Evolutionary conservation across 768 basidiomycete species (phyloP).

Genomic region (Boletus eberwhitei): DNA sequence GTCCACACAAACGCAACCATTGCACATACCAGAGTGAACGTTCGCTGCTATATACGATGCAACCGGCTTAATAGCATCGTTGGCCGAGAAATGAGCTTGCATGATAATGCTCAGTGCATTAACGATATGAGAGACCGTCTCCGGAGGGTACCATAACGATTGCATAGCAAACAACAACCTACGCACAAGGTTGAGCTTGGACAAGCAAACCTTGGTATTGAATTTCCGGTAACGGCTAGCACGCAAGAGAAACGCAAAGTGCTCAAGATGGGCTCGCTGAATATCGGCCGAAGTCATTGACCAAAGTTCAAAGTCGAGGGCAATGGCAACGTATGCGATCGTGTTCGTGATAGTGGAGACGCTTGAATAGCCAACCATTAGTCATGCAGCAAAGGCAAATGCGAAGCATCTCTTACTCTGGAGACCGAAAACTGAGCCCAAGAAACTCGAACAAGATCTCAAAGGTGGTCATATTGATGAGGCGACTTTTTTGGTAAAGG

Average conservation of each 20-base stretch:
- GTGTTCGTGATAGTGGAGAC: conserved; percentile 80
- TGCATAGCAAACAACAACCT: conserved; percentile 81
- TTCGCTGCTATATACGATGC: conserved; percentile 84
- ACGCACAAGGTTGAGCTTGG: conserved; percentile 67
- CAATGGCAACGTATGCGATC: conserved; percentile 77
- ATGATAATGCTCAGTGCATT: conserved; percentile 61
- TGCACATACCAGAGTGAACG: conserved; percentile 57
- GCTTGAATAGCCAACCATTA: conserved; percentile 37
- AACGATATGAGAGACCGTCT: conserved; percentile 45
- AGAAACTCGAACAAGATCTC: conserved; percentile 84
- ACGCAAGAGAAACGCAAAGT: conserved; percentile 72
- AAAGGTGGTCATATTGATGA: conserved; percentile 79
- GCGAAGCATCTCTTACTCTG: conserved; percentile 54
- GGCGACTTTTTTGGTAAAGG: conserved; percentile 62
- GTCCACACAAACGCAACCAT: background rate
- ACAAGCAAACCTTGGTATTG: conserved; percentile 71
- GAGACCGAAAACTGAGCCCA: conserved; percentile 77
- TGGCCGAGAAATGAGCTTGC: conserved; percentile 64
- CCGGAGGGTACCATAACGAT: conserved; percentile 67
- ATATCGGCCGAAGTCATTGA: conserved; percentile 65
- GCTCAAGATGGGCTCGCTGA: conserved; percentile 75
- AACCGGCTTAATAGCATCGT: conserved; percentile 79
- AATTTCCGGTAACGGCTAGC: conserved; percentile 73
- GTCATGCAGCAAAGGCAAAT: background rate
- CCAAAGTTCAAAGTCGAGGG: conserved; percentile 92